Conservation (phyloP, 2,329 filamentous ascomycete genomes). For the Dothiorella sarmentorum region DNA sequence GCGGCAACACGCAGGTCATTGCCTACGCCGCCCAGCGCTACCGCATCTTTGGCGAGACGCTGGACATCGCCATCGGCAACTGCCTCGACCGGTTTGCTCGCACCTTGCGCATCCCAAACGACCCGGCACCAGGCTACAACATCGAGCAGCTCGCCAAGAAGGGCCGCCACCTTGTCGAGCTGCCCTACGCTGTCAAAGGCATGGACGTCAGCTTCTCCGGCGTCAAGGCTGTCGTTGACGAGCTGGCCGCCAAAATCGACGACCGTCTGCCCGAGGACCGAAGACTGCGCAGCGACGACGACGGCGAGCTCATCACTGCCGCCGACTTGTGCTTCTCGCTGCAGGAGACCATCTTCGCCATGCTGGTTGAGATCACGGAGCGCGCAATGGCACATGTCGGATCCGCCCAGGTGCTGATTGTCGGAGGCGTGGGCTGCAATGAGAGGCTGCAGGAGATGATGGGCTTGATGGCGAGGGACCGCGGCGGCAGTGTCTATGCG, state of each 20-base stretch:
- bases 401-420: slow-evolving; percentile 83
- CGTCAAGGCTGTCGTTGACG: slow-evolving; percentile 79
- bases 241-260: slow-evolving; percentile 66
- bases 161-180: slow-evolving; percentile 68
- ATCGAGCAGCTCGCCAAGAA: slow-evolving; percentile 90
- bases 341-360: slow-evolving; percentile 92
- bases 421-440: slow-evolving; percentile 94
- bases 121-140: slow-evolving; percentile 95
- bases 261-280: slow-evolving; percentile 37
- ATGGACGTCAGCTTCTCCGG: slow-evolving; percentile 98
- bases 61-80: slow-evolving; percentile 97
- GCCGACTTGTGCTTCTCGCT: slow-evolving; percentile 90
- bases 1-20: slow-evolving; percentile 97
- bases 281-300: slow-evolving; percentile 40
- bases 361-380: slow-evolving; percentile 98
- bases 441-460: slow-evolving; percentile 97
- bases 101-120: slow-evolving; percentile 86
- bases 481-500: slow-evolving; percentile 86
- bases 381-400: slow-evolving; percentile 98
- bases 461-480: slow-evolving; percentile 86
- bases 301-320: slow-evolving; percentile 64
- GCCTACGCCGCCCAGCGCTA: slow-evolving; percentile 93
- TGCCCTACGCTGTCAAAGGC: slow-evolving; percentile 95
- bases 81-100: slow-evolving; percentile 94
- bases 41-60: slow-evolving; percentile 94